Evolutionary conservation across 768 basidiomycete species (phyloP), one percentile per base, ranked within the genome.

Genomic region (Lentinula aciculospora): DNA sequence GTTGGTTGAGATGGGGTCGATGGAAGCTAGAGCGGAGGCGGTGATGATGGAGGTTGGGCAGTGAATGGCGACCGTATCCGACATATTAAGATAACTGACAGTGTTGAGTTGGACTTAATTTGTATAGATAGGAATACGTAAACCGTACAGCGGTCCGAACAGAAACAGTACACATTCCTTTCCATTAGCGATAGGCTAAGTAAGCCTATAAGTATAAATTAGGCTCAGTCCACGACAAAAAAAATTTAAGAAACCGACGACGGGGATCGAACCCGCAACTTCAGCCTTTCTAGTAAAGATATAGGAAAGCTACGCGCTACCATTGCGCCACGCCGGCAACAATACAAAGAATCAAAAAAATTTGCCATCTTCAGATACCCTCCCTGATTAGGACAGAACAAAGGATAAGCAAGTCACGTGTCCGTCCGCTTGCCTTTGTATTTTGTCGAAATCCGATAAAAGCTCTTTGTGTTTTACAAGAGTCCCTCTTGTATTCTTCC

Each of bases 241-340:
- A 27, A 29, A 34, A 29, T 13, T 19, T 13, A 34, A 25, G 1
- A 32, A 53, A 53, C 50, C 50, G 36, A 53, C 50, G 50, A 53
- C 36, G 50, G 34, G 50, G 50, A 53, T 53, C 50, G 50, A 53
- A 53, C 50, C 34, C 50, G 36, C 34, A 53, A 53, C 50, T 32
- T 53, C 36, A 34, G 50, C 50, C 50, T 53, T 4, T 5, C 31
- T 37, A 6, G n/a, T n/a, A n/a, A 53, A 1, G 0, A n/a, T 12
- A 10, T 53, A 53, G 50, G 50, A 53, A 53, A 53, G 50, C 50
- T 34, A 53, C 50, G 50, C 50, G 36, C 50, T 53, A 53, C 50
- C 50, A 53, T 53, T 53, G 50, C 36, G 50, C 50, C 36, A 53
- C 50, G 50, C 36, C 36, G 50, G 50, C 50, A 39, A 34, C 32